phyloP scores from a whole-genome alignment of 257 asterid genomes.

The Gentiana macrophylla region DNA sequence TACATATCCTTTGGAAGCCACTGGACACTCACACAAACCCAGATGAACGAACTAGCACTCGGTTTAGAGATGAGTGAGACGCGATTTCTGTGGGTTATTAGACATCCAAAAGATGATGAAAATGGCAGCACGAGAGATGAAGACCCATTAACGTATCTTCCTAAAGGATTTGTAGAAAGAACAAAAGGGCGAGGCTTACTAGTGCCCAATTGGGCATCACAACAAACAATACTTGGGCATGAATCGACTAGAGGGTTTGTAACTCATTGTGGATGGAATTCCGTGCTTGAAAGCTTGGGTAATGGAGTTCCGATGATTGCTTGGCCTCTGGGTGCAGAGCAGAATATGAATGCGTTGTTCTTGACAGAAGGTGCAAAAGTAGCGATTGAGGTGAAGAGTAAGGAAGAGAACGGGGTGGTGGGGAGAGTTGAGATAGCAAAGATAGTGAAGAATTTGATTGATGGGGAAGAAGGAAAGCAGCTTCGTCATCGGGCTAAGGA shows the following conservation, averaged over 20 bases:
- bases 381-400: constrained; percentile 13
- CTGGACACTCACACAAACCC: neutral
- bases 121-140: neutral
- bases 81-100: constrained; percentile 12
- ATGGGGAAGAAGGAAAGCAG: neutral
- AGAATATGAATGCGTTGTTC: constrained; percentile 30
- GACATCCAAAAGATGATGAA: neutral
- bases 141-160: neutral
- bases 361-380: constrained; percentile 31
- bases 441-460: neutral
- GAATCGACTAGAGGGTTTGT: constrained; percentile 4
- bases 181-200: constrained; percentile 9
- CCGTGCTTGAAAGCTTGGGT: constrained; percentile 3
- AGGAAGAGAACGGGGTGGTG: constrained; percentile 1
- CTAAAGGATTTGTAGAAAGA: constrained; percentile 6
- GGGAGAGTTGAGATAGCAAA: constrained; percentile 3
- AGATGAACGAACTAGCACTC: constrained; percentile 7
- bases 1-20: constrained; percentile 11
- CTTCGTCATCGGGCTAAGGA: constrained; percentile 1
- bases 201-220: constrained; percentile 9
- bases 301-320: constrained; percentile 12
- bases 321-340: constrained; percentile 12
- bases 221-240: constrained; percentile 5
- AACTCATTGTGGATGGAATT: constrained; percentile 14
- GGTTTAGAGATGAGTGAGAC: constrained; percentile 9